phyloP scores from a whole-genome alignment of 306 rosid species.

The Acacia crassicarpa region DNA sequence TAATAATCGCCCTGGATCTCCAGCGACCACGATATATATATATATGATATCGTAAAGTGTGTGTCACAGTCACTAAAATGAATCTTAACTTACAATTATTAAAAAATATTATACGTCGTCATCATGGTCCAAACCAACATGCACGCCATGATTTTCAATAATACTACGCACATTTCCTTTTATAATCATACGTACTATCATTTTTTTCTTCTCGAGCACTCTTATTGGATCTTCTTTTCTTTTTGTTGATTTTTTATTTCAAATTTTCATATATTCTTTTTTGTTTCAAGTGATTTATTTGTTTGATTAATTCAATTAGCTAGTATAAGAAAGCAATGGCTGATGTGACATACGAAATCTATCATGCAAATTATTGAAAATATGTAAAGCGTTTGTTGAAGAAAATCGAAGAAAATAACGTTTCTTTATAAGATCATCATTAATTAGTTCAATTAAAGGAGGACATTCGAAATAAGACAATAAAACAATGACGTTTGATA shows the following conservation, averaged over 20 bases:
- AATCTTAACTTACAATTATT: neutral
- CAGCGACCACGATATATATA: neutral
- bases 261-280: neutral
- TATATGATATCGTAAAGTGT: neutral
- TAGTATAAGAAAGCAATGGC: neutral
- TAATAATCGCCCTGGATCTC: neutral
- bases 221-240: neutral
- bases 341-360: neutral
- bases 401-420: neutral
- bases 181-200: neutral
- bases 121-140: neutral
- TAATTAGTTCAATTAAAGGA: neutral
- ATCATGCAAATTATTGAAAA: neutral
- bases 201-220: neutral
- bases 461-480: neutral
- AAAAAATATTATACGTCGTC: neutral
- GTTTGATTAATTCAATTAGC: neutral
- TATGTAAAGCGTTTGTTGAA: neutral
- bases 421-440: neutral
- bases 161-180: neutral
- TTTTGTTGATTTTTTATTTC: neutral
- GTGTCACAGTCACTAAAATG: neutral
- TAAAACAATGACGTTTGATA: neutral
- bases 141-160: neutral
- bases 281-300: neutral